Percentiles rank a stretch among this genome's conserved stretches.
phyloP scores from a whole-genome alignment of 345 rosid genomes.

The Iberis pinnata region DNA sequence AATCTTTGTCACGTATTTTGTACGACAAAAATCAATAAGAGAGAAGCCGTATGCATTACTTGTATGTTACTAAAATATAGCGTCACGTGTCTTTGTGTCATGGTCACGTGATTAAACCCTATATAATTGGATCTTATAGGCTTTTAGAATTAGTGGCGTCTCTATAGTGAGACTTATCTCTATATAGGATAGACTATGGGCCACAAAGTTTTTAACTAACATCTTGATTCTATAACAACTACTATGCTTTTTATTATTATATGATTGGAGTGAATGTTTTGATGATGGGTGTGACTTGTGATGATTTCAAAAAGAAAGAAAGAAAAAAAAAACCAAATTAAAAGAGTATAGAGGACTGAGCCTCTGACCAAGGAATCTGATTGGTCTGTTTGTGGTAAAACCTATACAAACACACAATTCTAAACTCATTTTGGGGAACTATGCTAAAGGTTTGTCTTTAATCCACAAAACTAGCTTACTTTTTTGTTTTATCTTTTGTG shows the following conservation, averaged over 20 bases:
- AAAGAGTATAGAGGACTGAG: constrained; percentile 21
- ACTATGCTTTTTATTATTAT: background rate
- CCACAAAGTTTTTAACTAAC: background rate
- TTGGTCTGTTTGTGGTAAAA: constrained; percentile 12
- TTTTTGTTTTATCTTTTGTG: constrained; percentile 2
- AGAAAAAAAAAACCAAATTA: no score
- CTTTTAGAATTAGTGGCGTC: background rate
- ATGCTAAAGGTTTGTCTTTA: constrained; percentile 3
- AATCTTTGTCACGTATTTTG: constrained; percentile 26
- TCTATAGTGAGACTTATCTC: constrained; percentile 3
- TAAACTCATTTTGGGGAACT: constrained; percentile 23
- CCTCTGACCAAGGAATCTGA: constrained; percentile 14
- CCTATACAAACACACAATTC: constrained; percentile 17
- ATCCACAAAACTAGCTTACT: constrained; percentile 17
- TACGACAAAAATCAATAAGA: constrained; percentile 21
- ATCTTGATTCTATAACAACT: background rate
- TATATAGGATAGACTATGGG: background rate
- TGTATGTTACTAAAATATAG: background rate
- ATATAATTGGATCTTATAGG: constrained; percentile 27
- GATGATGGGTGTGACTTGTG: no score
- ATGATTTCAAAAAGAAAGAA: no score
- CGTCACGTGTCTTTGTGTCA: constrained; percentile 22
- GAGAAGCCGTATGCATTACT: background rate
- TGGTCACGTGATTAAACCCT: constrained; percentile 29
- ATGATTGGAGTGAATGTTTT: background rate